Percentiles rank a stretch among this genome's conserved stretches.
These are phyloP conservation scores for Trichoderma asperelloides DNA, from an alignment of 495 filamentous ascomycete genomes.

Conservation along the genomic window DNA sequence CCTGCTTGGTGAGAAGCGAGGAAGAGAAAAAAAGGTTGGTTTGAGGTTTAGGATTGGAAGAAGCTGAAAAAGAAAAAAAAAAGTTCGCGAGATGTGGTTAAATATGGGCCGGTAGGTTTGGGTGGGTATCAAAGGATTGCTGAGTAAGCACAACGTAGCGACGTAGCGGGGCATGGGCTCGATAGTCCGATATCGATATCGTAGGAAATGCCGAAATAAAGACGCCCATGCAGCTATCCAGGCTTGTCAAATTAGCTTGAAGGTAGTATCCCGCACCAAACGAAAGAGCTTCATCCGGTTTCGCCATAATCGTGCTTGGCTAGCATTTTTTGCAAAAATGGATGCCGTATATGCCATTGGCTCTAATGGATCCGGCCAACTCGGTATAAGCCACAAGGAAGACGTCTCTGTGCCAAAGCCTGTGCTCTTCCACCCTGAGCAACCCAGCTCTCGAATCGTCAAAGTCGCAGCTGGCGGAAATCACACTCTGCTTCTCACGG, in stretches of 20 bases:
- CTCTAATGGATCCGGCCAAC: slow-evolving; percentile 83
- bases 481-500: slow-evolving; percentile 65
- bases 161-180: not conserved
- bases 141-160: not conserved
- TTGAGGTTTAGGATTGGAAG: not conserved
- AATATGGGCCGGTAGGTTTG: not conserved
- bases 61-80: not conserved
- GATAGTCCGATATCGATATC: not conserved
- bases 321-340: slow-evolving; percentile 20
- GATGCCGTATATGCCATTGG: slow-evolving; percentile 67
- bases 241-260: not conserved
- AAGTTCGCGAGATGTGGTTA: slow-evolving; percentile 1
- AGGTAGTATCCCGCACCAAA: too few relatives aligned
- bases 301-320: not conserved
- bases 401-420: slow-evolving; percentile 61
- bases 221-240: not conserved
- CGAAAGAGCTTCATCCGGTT: not conserved
- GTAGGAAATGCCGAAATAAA: not conserved
- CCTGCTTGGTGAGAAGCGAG: not conserved
- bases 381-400: slow-evolving; percentile 66
- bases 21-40: not conserved
- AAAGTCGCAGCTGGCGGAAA: slow-evolving; percentile 70
- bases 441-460: slow-evolving; percentile 15
- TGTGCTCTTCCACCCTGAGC: slow-evolving; percentile 38
- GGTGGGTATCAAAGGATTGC: not conserved